Evolutionary conservation across 495 filamentous ascomycete species (phyloP), one percentile per base, ranked within the genome.

Genomic region (Talaromyces thailandensis): DNA sequence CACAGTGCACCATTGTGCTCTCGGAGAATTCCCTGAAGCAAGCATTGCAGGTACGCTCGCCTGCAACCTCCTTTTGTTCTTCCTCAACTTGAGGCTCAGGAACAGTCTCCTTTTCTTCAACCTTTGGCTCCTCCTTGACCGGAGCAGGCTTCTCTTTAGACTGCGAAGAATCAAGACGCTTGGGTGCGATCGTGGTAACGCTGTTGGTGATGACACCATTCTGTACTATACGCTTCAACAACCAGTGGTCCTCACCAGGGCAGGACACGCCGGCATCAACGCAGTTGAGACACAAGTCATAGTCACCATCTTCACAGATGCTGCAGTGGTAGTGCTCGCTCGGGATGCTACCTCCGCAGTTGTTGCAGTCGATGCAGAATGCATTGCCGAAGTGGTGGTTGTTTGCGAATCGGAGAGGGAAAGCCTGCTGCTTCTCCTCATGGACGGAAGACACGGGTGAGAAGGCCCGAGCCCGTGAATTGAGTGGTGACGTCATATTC

Each of bases 321-420:
- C 89, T 88, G 79, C 94, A 99, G 75, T 99, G 94, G 72, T 90
- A 99, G 69, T 99, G 94, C 24, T 82, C 83, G 65, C 91, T 85
- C 35, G 86, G 79, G 66, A 97, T 91, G 35, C 85, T 81, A 24
- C 75, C 74, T 60, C 93, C 85, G 69, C 94, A 99, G 68, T 85
- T 82, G 76, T 99, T 96, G 84, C 94, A 99, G 79, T 88, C 96
- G 58, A 98, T 92, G 37, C 82, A 85, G 71, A 80, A 81, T 32
- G 72, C 67, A 11, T 75, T 74, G 43, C 11, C 28, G 12, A 31
- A 12, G 43, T 21, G 25, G 35, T 63, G 63, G 16, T 25, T 57
- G 24, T 62, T 57, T 0, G 63, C 56, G 61, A 62, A 64, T 25
- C 59, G 59, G n/a, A 61, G 59, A 24, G 59, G 37, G 43, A 26